A percentile compares a stretch with the other conserved stretches of the same genome.
Conservation (phyloP, 805 yeast species). For the Barnettozyma wickerhamii region DNA sequence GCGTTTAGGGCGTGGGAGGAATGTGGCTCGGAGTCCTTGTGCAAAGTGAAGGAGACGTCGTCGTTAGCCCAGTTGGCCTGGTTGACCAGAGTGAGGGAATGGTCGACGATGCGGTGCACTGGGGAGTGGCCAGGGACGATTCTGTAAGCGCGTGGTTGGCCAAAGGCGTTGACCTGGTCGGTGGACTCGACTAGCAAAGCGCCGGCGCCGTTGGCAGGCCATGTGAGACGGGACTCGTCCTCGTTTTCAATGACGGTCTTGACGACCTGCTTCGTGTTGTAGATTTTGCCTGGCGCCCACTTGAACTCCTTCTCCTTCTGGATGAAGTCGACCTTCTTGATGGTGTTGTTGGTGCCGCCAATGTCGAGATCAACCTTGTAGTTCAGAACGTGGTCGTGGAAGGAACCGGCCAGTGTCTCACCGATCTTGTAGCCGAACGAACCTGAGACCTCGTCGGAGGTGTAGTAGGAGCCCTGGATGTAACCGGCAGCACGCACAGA, state of each 20-base stretch:
- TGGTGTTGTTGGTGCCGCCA: constrained; percentile 24
- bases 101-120: constrained; percentile 19
- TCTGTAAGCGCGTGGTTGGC: constrained; percentile 27
- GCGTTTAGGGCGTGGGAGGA: constrained; percentile 23
- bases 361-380: constrained; percentile 27
- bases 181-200: constrained; percentile 25
- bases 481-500: constrained; percentile 28
- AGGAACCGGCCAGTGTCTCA: constrained; percentile 26
- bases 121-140: constrained; percentile 20
- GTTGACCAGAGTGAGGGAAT: constrained; percentile 15
- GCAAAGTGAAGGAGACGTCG: constrained; percentile 22
- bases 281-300: constrained; percentile 24
- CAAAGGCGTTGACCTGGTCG: constrained; percentile 23
- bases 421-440: constrained; percentile 23
- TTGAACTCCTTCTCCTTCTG: constrained; percentile 20
- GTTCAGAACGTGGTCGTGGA: constrained; percentile 27
- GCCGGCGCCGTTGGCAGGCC: constrained; percentile 23
- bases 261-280: constrained; percentile 16
- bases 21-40: constrained; percentile 24
- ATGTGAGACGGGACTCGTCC: constrained; percentile 12
- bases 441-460: constrained; percentile 15
- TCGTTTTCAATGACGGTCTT: constrained; percentile 19
- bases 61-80: constrained; percentile 24
- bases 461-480: constrained; percentile 28
- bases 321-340: constrained; percentile 15